A percentile compares a stretch with the other conserved stretches of the same genome.
Evolutionary conservation across 768 basidiomycete species (phyloP).

Genomic region (Macrocybe gigantea): DNA sequence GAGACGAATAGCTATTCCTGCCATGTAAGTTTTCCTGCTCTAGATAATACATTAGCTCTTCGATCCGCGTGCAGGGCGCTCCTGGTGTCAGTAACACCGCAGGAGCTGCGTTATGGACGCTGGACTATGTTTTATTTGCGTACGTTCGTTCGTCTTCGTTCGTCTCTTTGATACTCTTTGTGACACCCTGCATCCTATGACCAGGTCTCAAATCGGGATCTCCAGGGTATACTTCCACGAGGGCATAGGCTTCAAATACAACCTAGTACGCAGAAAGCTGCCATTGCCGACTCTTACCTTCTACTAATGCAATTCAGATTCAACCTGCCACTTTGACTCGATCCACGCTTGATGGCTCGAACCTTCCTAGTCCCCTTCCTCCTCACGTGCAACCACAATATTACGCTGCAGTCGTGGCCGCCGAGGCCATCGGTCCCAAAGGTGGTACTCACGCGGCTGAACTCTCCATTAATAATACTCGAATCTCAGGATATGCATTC

Average conservation of each 20-base stretch:
- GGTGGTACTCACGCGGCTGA: slow-evolving; percentile 38
- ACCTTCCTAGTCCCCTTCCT: slow-evolving; percentile 40
- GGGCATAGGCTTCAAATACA: slow-evolving; percentile 70
- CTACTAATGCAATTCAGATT: slow-evolving; percentile 31
- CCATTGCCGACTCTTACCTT: not conserved
- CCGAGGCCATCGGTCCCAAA: slow-evolving; percentile 47
- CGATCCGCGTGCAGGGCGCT: slow-evolving; percentile 26
- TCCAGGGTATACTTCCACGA: slow-evolving; percentile 58
- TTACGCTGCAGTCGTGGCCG: slow-evolving; percentile 57
- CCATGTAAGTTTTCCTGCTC: slow-evolving; percentile 23
- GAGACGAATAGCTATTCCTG: slow-evolving; percentile 53
- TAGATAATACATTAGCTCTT: not conserved
- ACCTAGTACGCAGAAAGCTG: slow-evolving; percentile 34
- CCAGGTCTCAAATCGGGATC: slow-evolving; percentile 34
- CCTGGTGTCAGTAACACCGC: slow-evolving; percentile 62
- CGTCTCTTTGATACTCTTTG: not conserved
- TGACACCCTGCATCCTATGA: no score
- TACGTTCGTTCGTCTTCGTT: slow-evolving; percentile 13
- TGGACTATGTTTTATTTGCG: slow-evolving; percentile 62
- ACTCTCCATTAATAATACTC: slow-evolving; percentile 36
- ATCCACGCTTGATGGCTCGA: slow-evolving; percentile 49
- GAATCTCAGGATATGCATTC: slow-evolving; percentile 57
- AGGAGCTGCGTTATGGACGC: slow-evolving; percentile 64
- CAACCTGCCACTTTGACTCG: slow-evolving; percentile 56
- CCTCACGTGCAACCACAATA: slow-evolving; percentile 65